Evolutionary conservation across 495 filamentous ascomycete genomes (phyloP), one percentile per base, ranked within the genome.

Genomic region (Ramalina peruviana): DNA sequence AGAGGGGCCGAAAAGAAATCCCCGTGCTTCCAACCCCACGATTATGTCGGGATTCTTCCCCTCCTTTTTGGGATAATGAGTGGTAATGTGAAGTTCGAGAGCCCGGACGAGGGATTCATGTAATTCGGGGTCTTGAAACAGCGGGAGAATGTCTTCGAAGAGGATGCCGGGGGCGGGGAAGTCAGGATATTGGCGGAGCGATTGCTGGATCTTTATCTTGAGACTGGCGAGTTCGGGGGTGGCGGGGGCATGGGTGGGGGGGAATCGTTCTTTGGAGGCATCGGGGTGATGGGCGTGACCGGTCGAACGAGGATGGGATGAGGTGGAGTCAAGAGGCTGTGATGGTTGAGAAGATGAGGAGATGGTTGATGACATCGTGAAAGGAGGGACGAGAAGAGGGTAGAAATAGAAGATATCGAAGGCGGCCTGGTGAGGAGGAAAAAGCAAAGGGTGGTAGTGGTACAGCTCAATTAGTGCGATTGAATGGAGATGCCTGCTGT

Each of bases 101-200:
- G 87, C 90, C 56, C 82, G 81, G 58, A 97, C 69, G 23, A 99
- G 81, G 23, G 78, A 72, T 49, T 72, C 71, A 67, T 96, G 92
- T 45, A 88, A 68, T 23, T 64, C 60, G n/a, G 79, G 78, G 56
- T 86, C 72, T 64, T 83, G 81, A 72, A 99, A 99, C 57, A 99
- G 82, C 30, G 92, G 93, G 52, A 99, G 80, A 69, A 99, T 96
- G 68, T 99, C 93, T 75, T 96, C 87, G 68, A 99, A 99, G 49
- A 94, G 75, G 62, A 99, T 88, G 64, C 93, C 93, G 6, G 85
- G 83, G 44, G 83, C 81, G 33, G 93, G 93, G 70, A 99, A 97
- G 74, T 99, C 88, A 51, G 84, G 83, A 70, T 84, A 94, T 67
- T 85, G 82, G 55, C 79, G 76, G 43, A 86, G 70, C 30, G 77